phyloP scores from a whole-genome alignment of 345 rosid species.

The Erysimum cheiranthoides region DNA sequence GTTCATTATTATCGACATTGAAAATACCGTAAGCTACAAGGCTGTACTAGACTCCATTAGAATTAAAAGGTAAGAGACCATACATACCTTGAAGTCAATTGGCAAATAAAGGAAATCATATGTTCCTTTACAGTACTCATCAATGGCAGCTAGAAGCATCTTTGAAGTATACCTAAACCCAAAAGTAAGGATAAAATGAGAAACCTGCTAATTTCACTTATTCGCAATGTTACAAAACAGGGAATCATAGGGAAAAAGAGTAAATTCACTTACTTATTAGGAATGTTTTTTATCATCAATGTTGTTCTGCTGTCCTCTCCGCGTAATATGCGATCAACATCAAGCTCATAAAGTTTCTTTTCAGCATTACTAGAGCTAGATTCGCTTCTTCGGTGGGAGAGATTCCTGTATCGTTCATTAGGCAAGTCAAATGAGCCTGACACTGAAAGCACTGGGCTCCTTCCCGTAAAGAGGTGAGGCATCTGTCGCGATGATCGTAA shows the following conservation, averaged over 20 bases:
- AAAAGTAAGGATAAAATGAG: not conserved
- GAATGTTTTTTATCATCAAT: slow-evolving; percentile 95
- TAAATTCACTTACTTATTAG: slow-evolving; percentile 71
- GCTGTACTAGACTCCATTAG: not conserved
- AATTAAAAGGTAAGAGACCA: slow-evolving; percentile 20
- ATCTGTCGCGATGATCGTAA: slow-evolving; percentile 72
- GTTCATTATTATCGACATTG: slow-evolving; percentile 2
- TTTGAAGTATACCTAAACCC: slow-evolving; percentile 71
- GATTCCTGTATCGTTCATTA: slow-evolving; percentile 71
- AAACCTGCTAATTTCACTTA: slow-evolving; percentile 11
- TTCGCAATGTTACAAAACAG: not conserved
- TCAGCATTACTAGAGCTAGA: slow-evolving; percentile 65
- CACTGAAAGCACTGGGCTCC: slow-evolving; percentile 69
- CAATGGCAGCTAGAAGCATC: slow-evolving; percentile 85
- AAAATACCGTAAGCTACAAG: slow-evolving; percentile 14
- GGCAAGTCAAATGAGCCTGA: slow-evolving; percentile 71
- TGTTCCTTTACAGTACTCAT: slow-evolving; percentile 75
- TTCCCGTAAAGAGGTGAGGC: slow-evolving; percentile 68
- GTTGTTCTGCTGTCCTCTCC: slow-evolving; percentile 91
- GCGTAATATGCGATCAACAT: slow-evolving; percentile 69
- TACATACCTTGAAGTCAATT: slow-evolving; percentile 78
- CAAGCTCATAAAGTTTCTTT: slow-evolving; percentile 89
- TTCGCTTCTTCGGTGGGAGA: slow-evolving; percentile 77
- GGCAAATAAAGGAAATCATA: slow-evolving; percentile 82
- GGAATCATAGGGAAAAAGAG: not conserved